Conservation (phyloP, 495 filamentous ascomycete species). For the Penicillium salamii region DNA sequence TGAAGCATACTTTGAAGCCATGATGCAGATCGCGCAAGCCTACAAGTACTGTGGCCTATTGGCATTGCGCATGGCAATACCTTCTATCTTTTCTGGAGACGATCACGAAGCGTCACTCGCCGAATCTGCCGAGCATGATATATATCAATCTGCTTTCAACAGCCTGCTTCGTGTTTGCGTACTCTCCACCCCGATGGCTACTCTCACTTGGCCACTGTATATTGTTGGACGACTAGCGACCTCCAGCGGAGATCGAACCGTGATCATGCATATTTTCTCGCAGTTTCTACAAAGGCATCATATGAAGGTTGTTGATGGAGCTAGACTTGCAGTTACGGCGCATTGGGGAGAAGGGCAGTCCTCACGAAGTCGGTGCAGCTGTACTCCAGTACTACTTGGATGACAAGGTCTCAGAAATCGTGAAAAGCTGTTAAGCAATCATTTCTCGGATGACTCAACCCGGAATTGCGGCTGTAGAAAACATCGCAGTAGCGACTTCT, state of each 20-base stretch:
- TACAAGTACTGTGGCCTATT: conserved; percentile 9
- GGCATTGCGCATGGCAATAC: neutral
- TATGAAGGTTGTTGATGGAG: conserved; percentile 17
- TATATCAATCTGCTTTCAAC: conserved; percentile 7
- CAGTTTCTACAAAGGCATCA: conserved; percentile 15
- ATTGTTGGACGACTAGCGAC: conserved; percentile 9
- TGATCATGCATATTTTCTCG: conserved; percentile 14
- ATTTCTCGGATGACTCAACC: too few relatives aligned
- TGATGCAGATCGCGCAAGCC: conserved; percentile 9
- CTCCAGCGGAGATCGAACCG: conserved; percentile 10
- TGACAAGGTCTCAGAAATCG: too few relatives aligned
- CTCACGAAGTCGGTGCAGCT: too few relatives aligned
- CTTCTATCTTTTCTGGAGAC: neutral
- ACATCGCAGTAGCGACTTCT: too few relatives aligned
- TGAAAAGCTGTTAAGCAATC: too few relatives aligned
- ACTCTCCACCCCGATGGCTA: conserved; percentile 12
- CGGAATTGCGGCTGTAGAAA: too few relatives aligned
- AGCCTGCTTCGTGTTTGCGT: conserved; percentile 13
- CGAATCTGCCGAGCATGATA: neutral
- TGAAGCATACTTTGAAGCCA: conserved; percentile 9
- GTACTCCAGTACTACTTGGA: too few relatives aligned
- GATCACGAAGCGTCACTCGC: too few relatives aligned
- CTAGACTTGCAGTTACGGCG: neutral
- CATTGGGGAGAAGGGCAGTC: too few relatives aligned
- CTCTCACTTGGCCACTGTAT: conserved; percentile 14